These are phyloP conservation scores for Noccaea bulbosa DNA, from an alignment of 345 rosid species.

Conservation along the genomic window DNA sequence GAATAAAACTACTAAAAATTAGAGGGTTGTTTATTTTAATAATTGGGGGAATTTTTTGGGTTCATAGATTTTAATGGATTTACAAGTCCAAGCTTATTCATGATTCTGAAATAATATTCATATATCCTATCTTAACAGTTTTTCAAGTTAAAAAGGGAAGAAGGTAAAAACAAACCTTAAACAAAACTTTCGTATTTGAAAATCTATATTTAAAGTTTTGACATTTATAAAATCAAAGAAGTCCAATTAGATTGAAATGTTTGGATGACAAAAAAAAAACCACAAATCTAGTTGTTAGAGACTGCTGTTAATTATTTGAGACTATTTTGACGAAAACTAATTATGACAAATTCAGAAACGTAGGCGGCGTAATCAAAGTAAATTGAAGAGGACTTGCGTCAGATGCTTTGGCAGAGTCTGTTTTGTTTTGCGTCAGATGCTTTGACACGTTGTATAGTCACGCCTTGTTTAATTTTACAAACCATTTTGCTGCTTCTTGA, in stretches of 20 bases:
- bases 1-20: neutral
- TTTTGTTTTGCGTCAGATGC: too few species aligned
- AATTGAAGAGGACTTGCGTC: neutral
- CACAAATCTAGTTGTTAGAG: too few species aligned
- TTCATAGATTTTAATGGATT: too few species aligned
- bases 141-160: neutral
- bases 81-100: neutral
- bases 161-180: neutral
- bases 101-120: neutral
- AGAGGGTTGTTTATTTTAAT: neutral
- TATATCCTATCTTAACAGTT: neutral
- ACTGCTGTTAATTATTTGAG: too few species aligned
- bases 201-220: neutral
- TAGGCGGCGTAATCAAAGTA: neutral
- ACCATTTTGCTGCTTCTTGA: too few species aligned
- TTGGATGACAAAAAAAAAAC: neutral
- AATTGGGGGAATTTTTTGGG: neutral
- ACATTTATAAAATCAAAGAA: neutral
- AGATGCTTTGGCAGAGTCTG: conserved; percentile 7
- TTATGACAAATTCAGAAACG: neutral
- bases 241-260: neutral
- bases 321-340: neutral
- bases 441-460: too few species aligned
- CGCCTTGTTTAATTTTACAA: too few species aligned
- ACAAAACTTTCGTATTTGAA: neutral